Evolutionary conservation across 768 basidiomycete genomes (phyloP).

Genomic region (Lentinus brumalis): DNA sequence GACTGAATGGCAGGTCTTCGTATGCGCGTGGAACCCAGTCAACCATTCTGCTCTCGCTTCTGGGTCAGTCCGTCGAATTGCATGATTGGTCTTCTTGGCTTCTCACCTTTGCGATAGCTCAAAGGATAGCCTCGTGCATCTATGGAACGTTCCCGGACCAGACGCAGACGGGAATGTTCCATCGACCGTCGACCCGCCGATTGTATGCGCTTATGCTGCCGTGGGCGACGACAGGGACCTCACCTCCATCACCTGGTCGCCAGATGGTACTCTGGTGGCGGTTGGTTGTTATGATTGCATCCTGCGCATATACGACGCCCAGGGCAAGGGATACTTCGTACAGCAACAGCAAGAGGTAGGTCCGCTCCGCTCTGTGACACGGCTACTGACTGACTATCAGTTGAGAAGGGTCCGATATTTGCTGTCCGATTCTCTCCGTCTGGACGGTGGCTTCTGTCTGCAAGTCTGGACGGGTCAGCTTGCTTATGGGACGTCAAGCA

Average conservation of each 20-base stretch:
- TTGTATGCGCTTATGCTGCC: constrained; percentile 51
- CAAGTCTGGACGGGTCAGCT: constrained; percentile 74
- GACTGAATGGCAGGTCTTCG: constrained; percentile 61
- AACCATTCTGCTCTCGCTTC: constrained; percentile 63
- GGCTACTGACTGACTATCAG: constrained; percentile 14
- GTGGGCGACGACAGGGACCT: constrained; percentile 58
- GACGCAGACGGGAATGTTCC: constrained; percentile 19
- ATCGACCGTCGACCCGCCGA: constrained; percentile 6
- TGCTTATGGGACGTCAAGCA: constrained; percentile 78
- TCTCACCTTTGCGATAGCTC: constrained; percentile 43
- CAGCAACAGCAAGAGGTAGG: constrained; percentile 68
- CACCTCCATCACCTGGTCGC: constrained; percentile 78
- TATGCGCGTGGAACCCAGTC: constrained; percentile 77
- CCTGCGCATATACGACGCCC: constrained; percentile 64
- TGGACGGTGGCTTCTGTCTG: constrained; percentile 73
- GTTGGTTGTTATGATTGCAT: constrained; percentile 77
- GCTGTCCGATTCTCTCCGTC: constrained; percentile 74
- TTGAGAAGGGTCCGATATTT: constrained; percentile 77
- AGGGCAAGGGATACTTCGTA: constrained; percentile 64
- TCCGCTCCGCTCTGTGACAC: background rate
- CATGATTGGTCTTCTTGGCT: background rate
- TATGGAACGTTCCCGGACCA: constrained; percentile 63
- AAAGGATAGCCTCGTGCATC: constrained; percentile 71
- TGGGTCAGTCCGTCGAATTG: constrained; percentile 50
- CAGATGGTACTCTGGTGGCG: constrained; percentile 71